Evolutionary conservation across 306 rosid species (phyloP).

Genomic region (Cicer bijugum): DNA sequence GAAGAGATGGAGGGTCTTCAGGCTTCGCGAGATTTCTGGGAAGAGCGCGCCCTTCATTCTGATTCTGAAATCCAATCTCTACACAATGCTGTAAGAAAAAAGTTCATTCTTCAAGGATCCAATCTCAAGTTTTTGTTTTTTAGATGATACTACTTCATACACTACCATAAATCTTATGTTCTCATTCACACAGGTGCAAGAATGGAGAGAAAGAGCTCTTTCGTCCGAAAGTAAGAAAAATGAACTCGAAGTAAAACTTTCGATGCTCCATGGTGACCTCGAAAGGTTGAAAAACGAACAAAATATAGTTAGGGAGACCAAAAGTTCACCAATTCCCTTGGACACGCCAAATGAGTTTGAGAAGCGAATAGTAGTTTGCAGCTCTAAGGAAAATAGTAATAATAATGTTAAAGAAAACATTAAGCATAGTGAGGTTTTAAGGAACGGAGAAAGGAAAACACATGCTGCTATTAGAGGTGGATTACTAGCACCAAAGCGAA

Average conservation of each 20-base stretch:
- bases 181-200: conserved; percentile 67
- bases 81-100: conserved; percentile 55
- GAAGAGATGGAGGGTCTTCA: conserved; percentile 92
- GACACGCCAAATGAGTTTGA: conserved; percentile 69
- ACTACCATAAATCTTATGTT: neutral
- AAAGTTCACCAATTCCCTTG: conserved; percentile 24
- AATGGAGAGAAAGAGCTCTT: conserved; percentile 80
- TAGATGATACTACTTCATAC: no score
- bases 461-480: conserved; percentile 33
- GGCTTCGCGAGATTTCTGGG: conserved; percentile 87
- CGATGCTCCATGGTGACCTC: conserved; percentile 50
- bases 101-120: neutral
- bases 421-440: conserved; percentile 49
- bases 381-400: conserved; percentile 60
- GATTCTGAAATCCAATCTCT: conserved; percentile 66
- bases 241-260: conserved; percentile 55
- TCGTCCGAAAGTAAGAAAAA: conserved; percentile 61
- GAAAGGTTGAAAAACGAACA: conserved; percentile 53
- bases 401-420: conserved; percentile 42
- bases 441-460: conserved; percentile 51
- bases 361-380: conserved; percentile 78
- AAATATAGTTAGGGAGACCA: conserved; percentile 34
- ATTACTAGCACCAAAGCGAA: conserved; percentile 45
- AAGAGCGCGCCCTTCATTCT: conserved; percentile 67
- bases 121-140: neutral